Evolutionary conservation across 768 basidiomycete genomes (phyloP), one percentile per base, ranked within the genome.

Genomic region (Tricholomella constricta): DNA sequence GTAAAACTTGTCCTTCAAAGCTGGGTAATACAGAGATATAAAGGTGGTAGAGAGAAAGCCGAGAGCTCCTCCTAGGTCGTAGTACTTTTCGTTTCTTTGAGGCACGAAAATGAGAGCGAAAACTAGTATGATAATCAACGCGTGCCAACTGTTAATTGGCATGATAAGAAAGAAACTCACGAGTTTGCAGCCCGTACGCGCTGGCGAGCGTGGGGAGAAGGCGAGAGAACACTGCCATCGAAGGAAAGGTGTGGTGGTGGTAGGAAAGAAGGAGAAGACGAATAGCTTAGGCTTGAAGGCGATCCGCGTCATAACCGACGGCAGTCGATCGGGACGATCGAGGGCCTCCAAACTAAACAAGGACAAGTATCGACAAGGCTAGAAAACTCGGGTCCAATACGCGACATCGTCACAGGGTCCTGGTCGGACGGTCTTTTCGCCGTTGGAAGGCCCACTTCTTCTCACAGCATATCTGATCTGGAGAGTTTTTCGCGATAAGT

Each of bases 91-190:
- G 45, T 80, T 80, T 35, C 83, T 75, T 52, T 76, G 78, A 2
- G 88, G 89, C 4, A 89, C 82, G 52, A 85, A 86, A 17, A 86
- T 68, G 4, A 77, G 49, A 1, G 85, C 88, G 45, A 81, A 77
- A 5, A 75, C 81, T 82, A 51, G 31, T 45, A 20, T 42, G 15
- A 36, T 51, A n/a, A n/a, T n/a, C n/a, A n/a, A n/a, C n/a, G n/a
- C n/a, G n/a, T n/a, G n/a, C n/a, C n/a, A n/a, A n/a, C n/a, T n/a
- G n/a, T 49, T 52, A 45, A 51, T 29, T 8, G 45, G 42, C 23
- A 29, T 15, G 48, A 8, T 8, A 31, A 37, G 55, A 14, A n/a
- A 48, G 40, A 35, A 31, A 58, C 69, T 59, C 60, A 81, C 81
- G 57, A 11, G 77, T 58, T 66, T 85, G 84, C 0, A 83, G 66